phyloP scores from a whole-genome alignment of 805 yeast species.

The Candida mattraensis region DNA sequence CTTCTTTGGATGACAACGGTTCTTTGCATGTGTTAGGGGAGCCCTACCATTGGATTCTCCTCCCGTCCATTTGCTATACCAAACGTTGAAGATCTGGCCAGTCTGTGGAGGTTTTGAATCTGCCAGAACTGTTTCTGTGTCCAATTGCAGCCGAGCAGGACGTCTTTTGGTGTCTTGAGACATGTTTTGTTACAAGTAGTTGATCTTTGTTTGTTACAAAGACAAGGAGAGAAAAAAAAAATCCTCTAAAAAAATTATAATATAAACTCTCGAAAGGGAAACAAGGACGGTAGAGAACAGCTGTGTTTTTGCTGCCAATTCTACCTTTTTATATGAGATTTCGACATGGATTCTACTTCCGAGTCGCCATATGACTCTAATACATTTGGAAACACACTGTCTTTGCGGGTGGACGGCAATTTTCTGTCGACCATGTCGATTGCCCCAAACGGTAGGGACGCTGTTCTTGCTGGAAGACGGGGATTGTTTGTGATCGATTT shows the following conservation, averaged over 20 bases:
- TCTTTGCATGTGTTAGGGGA: slow-evolving; percentile 42
- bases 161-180: no score
- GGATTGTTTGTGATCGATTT: slow-evolving; percentile 90
- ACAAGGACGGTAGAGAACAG: no score
- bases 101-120: slow-evolving; percentile 74
- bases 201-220: no score
- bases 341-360: slow-evolving; percentile 6
- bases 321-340: background rate
- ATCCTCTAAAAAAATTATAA: no score
- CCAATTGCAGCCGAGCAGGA: slow-evolving; percentile 76
- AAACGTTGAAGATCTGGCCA: slow-evolving; percentile 78
- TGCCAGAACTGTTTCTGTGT: slow-evolving; percentile 53
- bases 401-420: slow-evolving; percentile 88
- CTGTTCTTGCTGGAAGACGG: slow-evolving; percentile 80
- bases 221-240: no score
- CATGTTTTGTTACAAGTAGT: no score
- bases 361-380: slow-evolving; percentile 41
- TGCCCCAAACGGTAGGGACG: slow-evolving; percentile 89
- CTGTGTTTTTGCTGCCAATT: no score
- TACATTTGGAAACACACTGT: slow-evolving; percentile 79
- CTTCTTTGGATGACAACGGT: slow-evolving; percentile 56
- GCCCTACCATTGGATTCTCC: slow-evolving; percentile 54
- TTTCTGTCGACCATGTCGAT: slow-evolving; percentile 80
- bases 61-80: slow-evolving; percentile 90
- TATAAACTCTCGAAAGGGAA: no score